These are phyloP conservation scores for Quercus agrifolia DNA, from an alignment of 306 rosid genomes.

Conservation along the genomic window DNA sequence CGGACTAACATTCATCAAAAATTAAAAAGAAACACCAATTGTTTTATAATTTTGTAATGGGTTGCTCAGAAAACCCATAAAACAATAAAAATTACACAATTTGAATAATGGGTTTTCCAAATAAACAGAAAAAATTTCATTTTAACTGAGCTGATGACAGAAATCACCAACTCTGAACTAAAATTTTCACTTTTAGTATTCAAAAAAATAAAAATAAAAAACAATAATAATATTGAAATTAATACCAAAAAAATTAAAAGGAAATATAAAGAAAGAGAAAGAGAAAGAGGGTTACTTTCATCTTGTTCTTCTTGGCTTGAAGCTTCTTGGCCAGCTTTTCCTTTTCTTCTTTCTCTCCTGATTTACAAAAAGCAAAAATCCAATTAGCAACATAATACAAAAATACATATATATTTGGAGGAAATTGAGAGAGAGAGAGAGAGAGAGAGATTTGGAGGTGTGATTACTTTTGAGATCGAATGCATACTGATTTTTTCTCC, in stretches of 20 bases:
- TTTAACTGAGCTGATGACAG: background rate
- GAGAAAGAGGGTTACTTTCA: slow-evolving; percentile 49
- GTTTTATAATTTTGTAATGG: background rate
- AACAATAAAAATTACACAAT: background rate
- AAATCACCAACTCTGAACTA: background rate
- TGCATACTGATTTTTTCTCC: slow-evolving; percentile 71
- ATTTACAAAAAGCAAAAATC: slow-evolving; percentile 3
- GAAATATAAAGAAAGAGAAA: background rate
- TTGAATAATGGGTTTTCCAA: background rate
- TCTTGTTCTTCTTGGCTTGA: slow-evolving; percentile 63
- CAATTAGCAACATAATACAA: background rate
- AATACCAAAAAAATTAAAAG: too few relatives aligned
- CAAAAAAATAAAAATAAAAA: background rate
- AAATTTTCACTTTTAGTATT: background rate
- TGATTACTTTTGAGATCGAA: slow-evolving; percentile 78
- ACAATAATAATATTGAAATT: background rate
- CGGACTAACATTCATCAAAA: background rate
- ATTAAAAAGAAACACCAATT: background rate
- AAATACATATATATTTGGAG: background rate
- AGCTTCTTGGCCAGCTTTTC: slow-evolving; percentile 65
- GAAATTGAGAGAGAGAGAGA: background rate
- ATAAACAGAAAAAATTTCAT: background rate
- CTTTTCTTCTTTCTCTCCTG: slow-evolving; percentile 69
- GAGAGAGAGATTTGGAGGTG: background rate
- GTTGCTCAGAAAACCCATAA: background rate